phyloP scores from a whole-genome alignment of 1,284 basidiomycete species.

The Cryptococcus floricola region DNA sequence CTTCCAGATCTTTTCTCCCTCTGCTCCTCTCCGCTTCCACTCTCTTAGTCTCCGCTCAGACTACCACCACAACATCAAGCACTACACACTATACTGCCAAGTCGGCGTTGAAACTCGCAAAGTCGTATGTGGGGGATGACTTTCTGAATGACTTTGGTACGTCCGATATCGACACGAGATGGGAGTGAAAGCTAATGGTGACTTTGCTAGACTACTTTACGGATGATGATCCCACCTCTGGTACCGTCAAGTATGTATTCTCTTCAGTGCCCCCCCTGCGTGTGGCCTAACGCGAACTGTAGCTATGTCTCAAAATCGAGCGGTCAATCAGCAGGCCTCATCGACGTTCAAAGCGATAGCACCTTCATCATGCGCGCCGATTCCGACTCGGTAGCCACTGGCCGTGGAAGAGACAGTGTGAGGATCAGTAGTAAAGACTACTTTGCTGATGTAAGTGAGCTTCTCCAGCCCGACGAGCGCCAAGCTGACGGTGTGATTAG shows the following conservation, averaged over 20 bases:
- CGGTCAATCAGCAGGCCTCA: conserved; percentile 23
- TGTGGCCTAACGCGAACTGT: not conserved
- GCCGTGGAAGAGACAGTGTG: conserved; percentile 41
- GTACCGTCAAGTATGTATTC: conserved; percentile 35
- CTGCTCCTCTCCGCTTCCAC: no score
- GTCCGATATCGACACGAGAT: conserved; percentile 4
- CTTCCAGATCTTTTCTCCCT: no score
- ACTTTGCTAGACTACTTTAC: conserved; percentile 33
- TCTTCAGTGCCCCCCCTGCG: not conserved
- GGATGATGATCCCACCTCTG: conserved; percentile 36
- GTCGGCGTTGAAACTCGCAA: conserved; percentile 35
- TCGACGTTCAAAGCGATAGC: conserved; percentile 19
- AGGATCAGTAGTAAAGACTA: conserved; percentile 39
- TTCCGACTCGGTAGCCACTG: conserved; percentile 31
- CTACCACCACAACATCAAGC: not conserved
- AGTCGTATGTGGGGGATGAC: conserved; percentile 30
- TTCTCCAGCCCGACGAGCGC: no score
- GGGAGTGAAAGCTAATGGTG: not conserved
- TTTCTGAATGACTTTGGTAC: conserved; percentile 38
- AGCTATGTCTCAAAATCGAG: conserved; percentile 38
- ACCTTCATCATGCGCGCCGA: conserved; percentile 35
- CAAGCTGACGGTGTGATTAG: conserved; percentile 9
- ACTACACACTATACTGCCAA: conserved; percentile 2
- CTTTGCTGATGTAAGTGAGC: conserved; percentile 37
- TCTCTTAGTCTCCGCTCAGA: no score